A percentile compares a stretch with the other conserved stretches of the same genome.
Conservation (phyloP, 2,329 filamentous ascomycete species). For the Pyrenophora teres region DNA sequence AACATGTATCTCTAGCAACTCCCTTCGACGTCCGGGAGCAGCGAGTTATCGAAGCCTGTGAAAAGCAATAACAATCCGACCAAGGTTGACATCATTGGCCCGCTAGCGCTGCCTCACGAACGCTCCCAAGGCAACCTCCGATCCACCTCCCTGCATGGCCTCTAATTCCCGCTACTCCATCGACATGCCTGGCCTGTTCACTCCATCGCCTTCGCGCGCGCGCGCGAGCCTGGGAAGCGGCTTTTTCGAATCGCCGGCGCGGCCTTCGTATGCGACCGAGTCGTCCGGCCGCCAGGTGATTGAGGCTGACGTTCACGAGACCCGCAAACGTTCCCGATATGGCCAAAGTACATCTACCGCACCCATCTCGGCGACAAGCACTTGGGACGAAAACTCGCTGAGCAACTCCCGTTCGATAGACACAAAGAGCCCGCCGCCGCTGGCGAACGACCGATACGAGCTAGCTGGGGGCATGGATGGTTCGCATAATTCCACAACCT, state of each 20-base stretch:
- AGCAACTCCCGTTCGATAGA: slow-evolving; percentile 28
- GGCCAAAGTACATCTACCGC: slow-evolving; percentile 11
- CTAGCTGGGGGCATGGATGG: slow-evolving; percentile 56
- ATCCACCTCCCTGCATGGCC: slow-evolving; percentile 31
- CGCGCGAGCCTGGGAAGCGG: slow-evolving; percentile 20
- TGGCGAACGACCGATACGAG: slow-evolving; percentile 58
- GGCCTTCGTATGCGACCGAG: slow-evolving; percentile 31
- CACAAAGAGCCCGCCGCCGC: slow-evolving; percentile 48
- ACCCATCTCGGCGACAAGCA: slow-evolving; percentile 16
- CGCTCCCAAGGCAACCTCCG: slow-evolving; percentile 27
- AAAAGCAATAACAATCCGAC: slow-evolving; percentile 11
- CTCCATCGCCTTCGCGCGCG: slow-evolving; percentile 22
- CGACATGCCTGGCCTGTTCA: slow-evolving; percentile 39
- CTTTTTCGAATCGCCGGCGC: slow-evolving; percentile 30
- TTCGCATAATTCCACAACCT: slow-evolving; percentile 46
- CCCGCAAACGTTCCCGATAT: slow-evolving; percentile 38
- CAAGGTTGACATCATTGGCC: slow-evolving; percentile 18
- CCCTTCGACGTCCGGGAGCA: slow-evolving; percentile 8
- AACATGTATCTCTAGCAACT: slow-evolving; percentile 27
- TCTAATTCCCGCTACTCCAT: slow-evolving; percentile 21
- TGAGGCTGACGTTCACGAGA: slow-evolving; percentile 34
- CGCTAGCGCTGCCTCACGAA: slow-evolving; percentile 8
- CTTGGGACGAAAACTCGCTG: slow-evolving; percentile 29
- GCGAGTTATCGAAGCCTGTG: slow-evolving; percentile 4
- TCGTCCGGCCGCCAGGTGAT: slow-evolving; percentile 38